These are phyloP conservation scores for Chaetothyriales sp. DNA, from an alignment of 2,329 filamentous ascomycete species.

Conservation along the genomic window DNA sequence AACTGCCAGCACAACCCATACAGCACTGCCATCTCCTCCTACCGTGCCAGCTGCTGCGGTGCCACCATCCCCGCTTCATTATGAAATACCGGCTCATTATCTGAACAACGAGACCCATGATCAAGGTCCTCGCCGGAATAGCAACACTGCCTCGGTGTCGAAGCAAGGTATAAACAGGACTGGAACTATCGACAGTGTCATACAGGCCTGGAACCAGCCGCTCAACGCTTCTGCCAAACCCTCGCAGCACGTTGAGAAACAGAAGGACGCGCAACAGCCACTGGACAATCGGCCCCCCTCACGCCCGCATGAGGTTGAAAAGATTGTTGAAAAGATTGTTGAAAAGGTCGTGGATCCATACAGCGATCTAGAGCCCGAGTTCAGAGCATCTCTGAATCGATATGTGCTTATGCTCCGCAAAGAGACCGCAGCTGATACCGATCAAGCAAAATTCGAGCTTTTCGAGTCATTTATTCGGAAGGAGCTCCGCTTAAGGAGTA, in stretches of 20 bases:
- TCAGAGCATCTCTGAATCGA: constrained; percentile 40
- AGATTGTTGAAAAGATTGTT: constrained; percentile 6
- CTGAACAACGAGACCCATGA: background rate
- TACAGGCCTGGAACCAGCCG: constrained; percentile 31
- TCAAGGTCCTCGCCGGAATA: background rate
- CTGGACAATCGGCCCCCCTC: background rate
- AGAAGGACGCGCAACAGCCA: background rate
- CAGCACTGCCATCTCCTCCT: constrained; percentile 1
- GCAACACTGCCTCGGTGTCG: background rate
- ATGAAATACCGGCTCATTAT: background rate
- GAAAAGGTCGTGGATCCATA: constrained; percentile 31
- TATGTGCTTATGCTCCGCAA: constrained; percentile 42
- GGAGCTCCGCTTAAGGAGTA: constrained; percentile 34
- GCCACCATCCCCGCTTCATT: background rate
- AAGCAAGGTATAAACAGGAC: constrained; percentile 14
- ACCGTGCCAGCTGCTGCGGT: constrained; percentile 2
- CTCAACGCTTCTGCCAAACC: constrained; percentile 8
- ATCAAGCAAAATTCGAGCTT: constrained; percentile 40
- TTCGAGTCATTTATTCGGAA: constrained; percentile 39
- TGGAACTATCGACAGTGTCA: constrained; percentile 31
- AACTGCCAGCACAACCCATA: background rate
- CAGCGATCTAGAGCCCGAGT: constrained; percentile 44
- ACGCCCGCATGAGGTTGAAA: background rate
- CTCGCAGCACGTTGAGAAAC: background rate
- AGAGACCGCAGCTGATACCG: constrained; percentile 34